phyloP scores from a whole-genome alignment of 805 yeast genomes.

The Ogataea nakhonphanomensis region DNA sequence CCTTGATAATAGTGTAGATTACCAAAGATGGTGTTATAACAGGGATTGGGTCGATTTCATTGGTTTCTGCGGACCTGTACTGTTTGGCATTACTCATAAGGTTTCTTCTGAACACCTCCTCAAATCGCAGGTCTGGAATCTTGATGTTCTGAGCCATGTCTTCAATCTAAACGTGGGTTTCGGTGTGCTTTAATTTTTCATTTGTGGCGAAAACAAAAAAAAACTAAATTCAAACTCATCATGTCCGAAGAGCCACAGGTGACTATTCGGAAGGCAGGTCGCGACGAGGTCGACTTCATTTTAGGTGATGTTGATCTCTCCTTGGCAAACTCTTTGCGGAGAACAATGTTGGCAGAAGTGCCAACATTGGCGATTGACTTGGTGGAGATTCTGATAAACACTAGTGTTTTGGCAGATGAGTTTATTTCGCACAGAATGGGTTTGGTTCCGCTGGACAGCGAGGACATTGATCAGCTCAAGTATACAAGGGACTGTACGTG shows the following conservation, averaged over 20 bases:
- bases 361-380: slow-evolving; percentile 96
- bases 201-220: slow-evolving; percentile 11
- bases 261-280: slow-evolving; percentile 80
- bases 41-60: slow-evolving; percentile 13
- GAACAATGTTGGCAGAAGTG: slow-evolving; percentile 92
- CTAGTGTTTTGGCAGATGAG: slow-evolving; percentile 95
- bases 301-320: slow-evolving; percentile 83
- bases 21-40: slow-evolving; percentile 43
- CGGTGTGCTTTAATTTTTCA: slow-evolving; percentile 7
- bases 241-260: slow-evolving; percentile 64
- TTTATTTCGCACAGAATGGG: slow-evolving; percentile 94
- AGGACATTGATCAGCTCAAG: slow-evolving; percentile 76
- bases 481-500: slow-evolving; percentile 96
- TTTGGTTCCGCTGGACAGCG: slow-evolving; percentile 80
- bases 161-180: slow-evolving; percentile 1
- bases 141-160: slow-evolving; percentile 13
- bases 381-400: slow-evolving; percentile 89
- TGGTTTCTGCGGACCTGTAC: slow-evolving; percentile 12
- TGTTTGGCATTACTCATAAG: slow-evolving; percentile 24
- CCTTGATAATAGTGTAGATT: slow-evolving; percentile 46
- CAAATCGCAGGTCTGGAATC: slow-evolving; percentile 67
- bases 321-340: slow-evolving; percentile 85
- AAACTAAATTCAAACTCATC: slow-evolving; percentile 3
- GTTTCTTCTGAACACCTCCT: slow-evolving; percentile 53
- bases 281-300: slow-evolving; percentile 87